Evolutionary conservation across 495 filamentous ascomycete species (phyloP).

Genomic region (Delitschia confertaspora): DNA sequence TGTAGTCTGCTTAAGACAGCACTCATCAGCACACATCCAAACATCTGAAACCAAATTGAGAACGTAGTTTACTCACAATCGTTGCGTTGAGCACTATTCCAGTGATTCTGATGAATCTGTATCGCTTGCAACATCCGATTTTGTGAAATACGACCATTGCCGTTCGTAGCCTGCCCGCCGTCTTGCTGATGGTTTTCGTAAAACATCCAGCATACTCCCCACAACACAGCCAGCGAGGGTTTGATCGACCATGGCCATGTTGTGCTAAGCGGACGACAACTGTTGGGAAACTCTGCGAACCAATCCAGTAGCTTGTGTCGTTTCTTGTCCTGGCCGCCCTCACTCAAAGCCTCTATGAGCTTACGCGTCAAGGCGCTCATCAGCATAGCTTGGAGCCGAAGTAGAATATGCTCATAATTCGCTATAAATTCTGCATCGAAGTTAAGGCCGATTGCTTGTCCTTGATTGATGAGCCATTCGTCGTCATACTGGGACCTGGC

Average conservation of each 20-base stretch:
- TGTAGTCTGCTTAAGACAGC: conserved; percentile 16
- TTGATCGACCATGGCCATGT: conserved; percentile 48
- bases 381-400: conserved; percentile 17
- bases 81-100: conserved; percentile 8
- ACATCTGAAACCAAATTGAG: neutral
- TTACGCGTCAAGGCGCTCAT: conserved; percentile 15
- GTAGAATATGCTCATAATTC: conserved; percentile 28
- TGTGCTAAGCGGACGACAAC: conserved; percentile 39
- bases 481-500: conserved; percentile 12
- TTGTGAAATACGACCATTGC: conserved; percentile 13
- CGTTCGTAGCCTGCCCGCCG: neutral
- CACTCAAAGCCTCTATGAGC: conserved; percentile 18
- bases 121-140: conserved; percentile 10
- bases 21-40: neutral
- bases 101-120: conserved; percentile 4
- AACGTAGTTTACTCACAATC: conserved; percentile 19
- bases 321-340: conserved; percentile 10
- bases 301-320: conserved; percentile 22
- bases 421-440: conserved; percentile 26
- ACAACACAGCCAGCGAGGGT: conserved; percentile 44
- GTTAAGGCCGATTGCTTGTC: conserved; percentile 14
- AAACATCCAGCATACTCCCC: conserved; percentile 53
- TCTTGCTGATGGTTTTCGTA: conserved; percentile 23
- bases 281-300: conserved; percentile 36
- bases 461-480: conserved; percentile 20